Percentiles rank a stretch among this genome's conserved stretches.
These are phyloP conservation scores for Melanomma pulvis-pyrius DNA, from an alignment of 495 filamentous ascomycete species.

Conservation along the genomic window DNA sequence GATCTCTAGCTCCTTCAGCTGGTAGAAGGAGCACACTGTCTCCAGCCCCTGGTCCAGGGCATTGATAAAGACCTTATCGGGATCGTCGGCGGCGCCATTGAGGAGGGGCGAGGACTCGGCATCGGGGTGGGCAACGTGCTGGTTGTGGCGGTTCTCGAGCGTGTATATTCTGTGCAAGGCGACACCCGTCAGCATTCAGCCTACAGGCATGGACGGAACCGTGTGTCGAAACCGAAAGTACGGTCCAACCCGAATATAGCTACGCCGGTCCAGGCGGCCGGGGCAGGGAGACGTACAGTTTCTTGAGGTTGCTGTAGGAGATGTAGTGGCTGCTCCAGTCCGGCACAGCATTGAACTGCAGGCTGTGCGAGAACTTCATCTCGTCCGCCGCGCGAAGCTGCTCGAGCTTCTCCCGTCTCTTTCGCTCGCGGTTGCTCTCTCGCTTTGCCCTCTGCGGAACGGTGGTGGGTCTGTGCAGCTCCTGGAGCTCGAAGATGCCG, in stretches of 20 bases:
- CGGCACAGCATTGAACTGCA: constrained; percentile 98
- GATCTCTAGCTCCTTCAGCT: constrained; percentile 82
- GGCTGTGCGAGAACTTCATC: constrained; percentile 99
- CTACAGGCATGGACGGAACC: neutral
- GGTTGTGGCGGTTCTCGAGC: constrained; percentile 78
- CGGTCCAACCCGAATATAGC: too few relatives aligned
- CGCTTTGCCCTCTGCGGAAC: neutral
- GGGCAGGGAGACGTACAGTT: constrained; percentile 67
- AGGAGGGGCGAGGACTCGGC: constrained; percentile 85
- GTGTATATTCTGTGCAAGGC: constrained; percentile 74
- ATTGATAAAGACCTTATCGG: constrained; percentile 75
- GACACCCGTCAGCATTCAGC: constrained; percentile 39
- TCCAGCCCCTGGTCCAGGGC: constrained; percentile 88
- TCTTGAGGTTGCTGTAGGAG: constrained; percentile 97
- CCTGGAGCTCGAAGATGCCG: constrained; percentile 34
- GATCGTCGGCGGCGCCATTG: constrained; percentile 59
- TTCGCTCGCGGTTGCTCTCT: constrained; percentile 31
- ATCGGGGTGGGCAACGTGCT: constrained; percentile 56
- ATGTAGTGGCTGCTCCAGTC: constrained; percentile 99
- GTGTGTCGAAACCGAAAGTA: too few relatives aligned
- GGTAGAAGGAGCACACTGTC: constrained; percentile 89
- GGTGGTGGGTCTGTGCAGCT: constrained; percentile 14
- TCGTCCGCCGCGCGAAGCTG: constrained; percentile 62
- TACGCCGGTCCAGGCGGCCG: neutral
- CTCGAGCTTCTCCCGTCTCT: constrained; percentile 46